Percentiles rank a stretch among this genome's conserved stretches.
Evolutionary conservation across 2,329 filamentous ascomycete genomes (phyloP).

Genomic region (Sclerotinia subarctica): DNA sequence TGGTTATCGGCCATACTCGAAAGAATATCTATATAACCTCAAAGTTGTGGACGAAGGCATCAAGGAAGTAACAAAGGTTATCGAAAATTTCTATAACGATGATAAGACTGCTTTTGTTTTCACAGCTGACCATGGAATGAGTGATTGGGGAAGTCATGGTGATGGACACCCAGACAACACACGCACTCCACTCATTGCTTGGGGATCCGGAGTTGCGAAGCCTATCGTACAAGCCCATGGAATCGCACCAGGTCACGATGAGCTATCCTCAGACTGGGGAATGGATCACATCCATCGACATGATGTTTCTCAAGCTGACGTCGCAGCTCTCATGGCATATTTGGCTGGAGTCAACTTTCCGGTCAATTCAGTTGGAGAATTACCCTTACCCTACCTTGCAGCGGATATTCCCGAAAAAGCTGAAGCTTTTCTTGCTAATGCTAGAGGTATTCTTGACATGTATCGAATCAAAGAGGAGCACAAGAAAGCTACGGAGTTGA

Average conservation of each 20-base stretch:
- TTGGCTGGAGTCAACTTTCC: slow-evolving; percentile 84
- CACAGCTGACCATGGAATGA: slow-evolving; percentile 98
- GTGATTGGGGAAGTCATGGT: slow-evolving; percentile 97
- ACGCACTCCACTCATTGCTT: slow-evolving; percentile 84
- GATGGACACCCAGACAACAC: slow-evolving; percentile 98
- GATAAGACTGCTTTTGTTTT: slow-evolving; percentile 92
- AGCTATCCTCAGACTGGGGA: slow-evolving; percentile 86
- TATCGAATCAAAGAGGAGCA: slow-evolving; percentile 89
- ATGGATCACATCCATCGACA: slow-evolving; percentile 77
- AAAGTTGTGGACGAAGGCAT: slow-evolving; percentile 91
- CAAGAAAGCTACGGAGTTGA: slow-evolving; percentile 72
- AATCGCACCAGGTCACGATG: slow-evolving; percentile 78
- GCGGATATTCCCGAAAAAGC: slow-evolving; percentile 74
- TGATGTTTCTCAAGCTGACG: slow-evolving; percentile 90
- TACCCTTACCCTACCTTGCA: slow-evolving; percentile 79
- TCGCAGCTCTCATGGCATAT: slow-evolving; percentile 94
- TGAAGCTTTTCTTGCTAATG: slow-evolving; percentile 78
- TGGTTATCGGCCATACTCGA: slow-evolving; percentile 82
- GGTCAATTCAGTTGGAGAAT: slow-evolving; percentile 91
- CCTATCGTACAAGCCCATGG: slow-evolving; percentile 57
- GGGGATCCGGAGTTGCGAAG: slow-evolving; percentile 85
- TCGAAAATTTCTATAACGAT: slow-evolving; percentile 81
- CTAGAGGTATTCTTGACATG: slow-evolving; percentile 87
- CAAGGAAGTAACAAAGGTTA: slow-evolving; percentile 73
- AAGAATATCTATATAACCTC: slow-evolving; percentile 92